Base-by-base conservation (phyloP, 1,284 basidiomycete species). In the Moesziomyces sp. region DNA sequence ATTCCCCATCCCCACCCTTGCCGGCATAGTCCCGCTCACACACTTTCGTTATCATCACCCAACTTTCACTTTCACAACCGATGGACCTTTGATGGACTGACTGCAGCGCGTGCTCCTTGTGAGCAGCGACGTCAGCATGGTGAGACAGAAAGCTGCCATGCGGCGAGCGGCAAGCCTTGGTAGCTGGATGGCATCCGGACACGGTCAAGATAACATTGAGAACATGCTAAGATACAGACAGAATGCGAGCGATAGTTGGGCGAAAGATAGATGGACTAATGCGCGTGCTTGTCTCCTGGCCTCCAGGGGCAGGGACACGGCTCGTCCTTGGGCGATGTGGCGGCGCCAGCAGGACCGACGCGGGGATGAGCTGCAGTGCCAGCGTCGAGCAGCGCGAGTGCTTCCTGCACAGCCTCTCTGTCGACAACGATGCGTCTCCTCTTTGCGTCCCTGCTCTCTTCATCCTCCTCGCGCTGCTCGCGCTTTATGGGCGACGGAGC, bases 341-440 rank as follows among this genome's bases (percentile, higher is more conserved):
- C 44, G 19, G 51, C 14, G 1, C 48, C 52, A 0, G 24, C 47
- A 45, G 52, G 53, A 3, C 38, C 52, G 16, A 40, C 18, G 21
- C 70, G 51, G 9, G 70, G 70, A 30, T 73, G 64, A 4, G 57
- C 52, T 3, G 67, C 67, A 16, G 58, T 69, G 0, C 74, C 74
- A 0, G 76, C 63, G 50, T 81, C 79, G 44, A 80, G 52, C 34
- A 80, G 26, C 19, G 73, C 69, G 45, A 80, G 50, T 1, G 74
- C 79, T 44, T 80, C 77, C 47, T 77, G 58, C 10, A 80, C 79
- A 18, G 69, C 76, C 52, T 77, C 71, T 43, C 66, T 58, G 47
- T 79, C 77, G 8, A 80, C 63, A 34, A 76, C 30, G 40, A 80
- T 69, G 23, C 70, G 52, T 19, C 77, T 68, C 16, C 77, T 44